Percentiles rank a stretch among this genome's conserved stretches.
These are phyloP conservation scores for Orbilia javanica DNA, from an alignment of 2,329 filamentous ascomycete species.

Conservation along the genomic window DNA sequence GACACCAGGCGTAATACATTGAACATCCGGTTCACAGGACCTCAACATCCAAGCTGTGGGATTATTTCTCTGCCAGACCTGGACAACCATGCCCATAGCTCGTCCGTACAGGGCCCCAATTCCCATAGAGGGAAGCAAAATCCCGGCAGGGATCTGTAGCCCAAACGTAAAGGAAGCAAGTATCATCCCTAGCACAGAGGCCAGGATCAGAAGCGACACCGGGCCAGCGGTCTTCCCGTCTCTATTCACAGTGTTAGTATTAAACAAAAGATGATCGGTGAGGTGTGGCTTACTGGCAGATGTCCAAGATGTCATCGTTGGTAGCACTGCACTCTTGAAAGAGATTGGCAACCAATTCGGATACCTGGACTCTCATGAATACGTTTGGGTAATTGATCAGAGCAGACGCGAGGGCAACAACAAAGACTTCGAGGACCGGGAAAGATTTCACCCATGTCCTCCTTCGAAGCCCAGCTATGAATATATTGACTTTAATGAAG, in stretches of 20 bases:
- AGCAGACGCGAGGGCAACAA: slow-evolving; percentile 84
- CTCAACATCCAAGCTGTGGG: slow-evolving; percentile 82
- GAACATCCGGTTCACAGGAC: slow-evolving; percentile 84
- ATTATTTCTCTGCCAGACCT: slow-evolving; percentile 85
- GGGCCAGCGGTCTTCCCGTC: slow-evolving; percentile 75
- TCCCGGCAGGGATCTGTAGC: slow-evolving; percentile 91
- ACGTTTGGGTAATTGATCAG: slow-evolving; percentile 95
- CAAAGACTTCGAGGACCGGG: slow-evolving; percentile 82
- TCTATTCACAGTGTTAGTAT: slow-evolving; percentile 10
- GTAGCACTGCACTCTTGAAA: slow-evolving; percentile 90
- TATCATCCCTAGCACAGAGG: slow-evolving; percentile 84
- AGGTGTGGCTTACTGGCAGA: slow-evolving; percentile 75
- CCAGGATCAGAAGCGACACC: slow-evolving; percentile 84
- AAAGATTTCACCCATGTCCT: slow-evolving; percentile 74
- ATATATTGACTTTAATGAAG: slow-evolving; percentile 95
- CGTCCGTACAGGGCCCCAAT: slow-evolving; percentile 92
- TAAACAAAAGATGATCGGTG: not conserved
- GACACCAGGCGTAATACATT: slow-evolving; percentile 91
- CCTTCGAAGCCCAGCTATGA: slow-evolving; percentile 83
- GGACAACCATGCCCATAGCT: slow-evolving; percentile 87
- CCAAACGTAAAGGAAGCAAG: slow-evolving; percentile 91
- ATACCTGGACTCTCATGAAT: slow-evolving; percentile 93
- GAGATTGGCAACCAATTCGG: slow-evolving; percentile 89
- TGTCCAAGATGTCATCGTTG: slow-evolving; percentile 85
- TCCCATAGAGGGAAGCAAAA: slow-evolving; percentile 95